Evolutionary conservation across 208 protist species (phyloP), one percentile per base, ranked within the genome.

Genomic region (Wallacemonas sp.): DNA sequence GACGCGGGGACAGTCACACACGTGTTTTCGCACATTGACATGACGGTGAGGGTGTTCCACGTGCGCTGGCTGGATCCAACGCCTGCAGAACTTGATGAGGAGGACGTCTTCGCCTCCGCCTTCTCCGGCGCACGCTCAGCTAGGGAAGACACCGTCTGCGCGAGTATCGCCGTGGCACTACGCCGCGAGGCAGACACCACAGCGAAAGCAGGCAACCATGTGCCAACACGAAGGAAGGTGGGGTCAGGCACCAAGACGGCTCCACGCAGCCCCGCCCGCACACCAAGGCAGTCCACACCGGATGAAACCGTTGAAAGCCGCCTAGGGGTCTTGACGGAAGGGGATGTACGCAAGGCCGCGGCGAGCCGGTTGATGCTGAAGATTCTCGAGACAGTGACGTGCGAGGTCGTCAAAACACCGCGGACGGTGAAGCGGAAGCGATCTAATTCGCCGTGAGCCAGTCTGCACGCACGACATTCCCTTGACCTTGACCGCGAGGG

Each of bases 21-120:
- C 70, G 80, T 95, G 52, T 93, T 95, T 70, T 92, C 86, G 25
- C 86, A 95, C 66, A 93, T 93, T 73, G 57, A 82, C 14, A 90
- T 95, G 85, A 59, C 75, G n/a, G 85, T 95, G 26, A 38, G 71
- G 10, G 76, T 92, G 50, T 82, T 78, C 55, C 81, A 87, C 59
- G 82, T 81, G 28, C 41, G 44, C 20, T 89, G 83, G 86, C 28
- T 62, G 36, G 54, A 42, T 26, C 32, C 31, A n/a, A 38, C 25
- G 1, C 41, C n/a, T 32, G 16, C 22, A 16, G 26, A 54, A 38
- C 48, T 1, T 23, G 55, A 42, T 2, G 61, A 78, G 23, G 31
- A 76, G 28, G 36, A 28, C 2, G 67, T 74, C 14, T 70, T 67
- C 45, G 62, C 3, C 31, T 61, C 65, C 20, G 4, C 8, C 32